Evolutionary conservation across 371 early-diverging fungal genomes (phyloP).

Genomic region (Mucor piriformis): DNA sequence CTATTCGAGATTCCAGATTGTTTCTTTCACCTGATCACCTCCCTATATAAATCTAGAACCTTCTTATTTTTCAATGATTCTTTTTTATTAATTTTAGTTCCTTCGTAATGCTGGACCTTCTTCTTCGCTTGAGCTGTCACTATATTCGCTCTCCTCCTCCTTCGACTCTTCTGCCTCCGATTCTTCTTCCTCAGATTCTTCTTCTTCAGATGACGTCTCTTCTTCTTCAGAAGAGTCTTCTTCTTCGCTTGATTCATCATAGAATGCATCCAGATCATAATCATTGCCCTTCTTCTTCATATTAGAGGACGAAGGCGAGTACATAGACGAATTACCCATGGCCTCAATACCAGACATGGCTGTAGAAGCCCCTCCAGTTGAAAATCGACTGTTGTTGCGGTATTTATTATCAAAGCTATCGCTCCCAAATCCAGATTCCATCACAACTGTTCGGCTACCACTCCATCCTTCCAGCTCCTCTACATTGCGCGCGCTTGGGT

Average conservation of each 20-base stretch:
- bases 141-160: background rate
- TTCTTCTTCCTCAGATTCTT: conserved; percentile 36
- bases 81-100: conserved; percentile 8
- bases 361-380: conserved; percentile 32
- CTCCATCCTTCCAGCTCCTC: conserved; percentile 54
- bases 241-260: conserved; percentile 46
- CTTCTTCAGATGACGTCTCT: conserved; percentile 11
- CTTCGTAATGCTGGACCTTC: conserved; percentile 14
- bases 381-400: conserved; percentile 35
- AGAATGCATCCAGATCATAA: conserved; percentile 67
- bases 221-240: conserved; percentile 33
- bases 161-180: conserved; percentile 18
- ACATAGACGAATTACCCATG: conserved; percentile 38
- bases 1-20: conserved; percentile 4
- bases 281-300: conserved; percentile 48
- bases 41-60: background rate
- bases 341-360: conserved; percentile 52
- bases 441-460: conserved; percentile 44
- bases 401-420: conserved; percentile 36
- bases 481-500: conserved; percentile 65
- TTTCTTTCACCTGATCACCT: background rate
- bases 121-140: conserved; percentile 9
- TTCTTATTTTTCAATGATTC: background rate
- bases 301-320: conserved; percentile 31
- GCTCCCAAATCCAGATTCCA: conserved; percentile 61